Evolutionary conservation across 768 basidiomycete species (phyloP), one percentile per base, ranked within the genome.

Genomic region (Phylloporus arenicola): DNA sequence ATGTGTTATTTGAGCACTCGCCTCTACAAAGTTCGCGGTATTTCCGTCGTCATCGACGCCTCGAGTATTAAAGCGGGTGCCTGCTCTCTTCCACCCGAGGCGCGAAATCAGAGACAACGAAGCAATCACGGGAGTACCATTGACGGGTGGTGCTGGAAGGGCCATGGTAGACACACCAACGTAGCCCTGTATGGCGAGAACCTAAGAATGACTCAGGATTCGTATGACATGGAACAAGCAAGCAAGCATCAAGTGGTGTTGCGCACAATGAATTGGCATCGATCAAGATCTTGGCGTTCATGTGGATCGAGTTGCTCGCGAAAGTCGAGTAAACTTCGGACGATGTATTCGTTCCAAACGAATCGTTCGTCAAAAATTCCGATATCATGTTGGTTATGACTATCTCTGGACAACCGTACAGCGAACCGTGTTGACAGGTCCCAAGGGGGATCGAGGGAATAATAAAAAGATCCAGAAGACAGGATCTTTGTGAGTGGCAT

Each of bases 1-100:
- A 51, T 14, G 22, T 35, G 56, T 40, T 22, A 7, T 30, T 43
- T 34, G 31, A 20, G 45, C 20, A 60, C 79, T 47, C 58, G 84
- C 91, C 80, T 99, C 96, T 7, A 95, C 95, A 68, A 96, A 97
- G 63, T 97, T 97, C 29, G 95, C 95, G 27, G 86, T 87, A 63
- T 93, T 84, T 33, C 94, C 92, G 56, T 93, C 89, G 64, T 96
- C 94, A 62, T 97, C 94, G 10, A 98, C 88, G 2, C 95, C 95
- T 51, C 95, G 80, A 12, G 93, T 93, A 65, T 96, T 97, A 73
- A 98, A 99, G 34, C 96, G 82, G 17, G 96, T 97, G 3, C 96
- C 96, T 22, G 96, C 94, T 56, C 95, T 79, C 70, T 92, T 94
- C 85, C 90, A 94, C 10, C 93, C 86, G 5, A 98, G 76, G 35